A percentile compares a stretch with the other conserved stretches of the same genome.
These are phyloP conservation scores for Medicago lupulina DNA, from an alignment of 306 rosid species.

Conservation along the genomic window DNA sequence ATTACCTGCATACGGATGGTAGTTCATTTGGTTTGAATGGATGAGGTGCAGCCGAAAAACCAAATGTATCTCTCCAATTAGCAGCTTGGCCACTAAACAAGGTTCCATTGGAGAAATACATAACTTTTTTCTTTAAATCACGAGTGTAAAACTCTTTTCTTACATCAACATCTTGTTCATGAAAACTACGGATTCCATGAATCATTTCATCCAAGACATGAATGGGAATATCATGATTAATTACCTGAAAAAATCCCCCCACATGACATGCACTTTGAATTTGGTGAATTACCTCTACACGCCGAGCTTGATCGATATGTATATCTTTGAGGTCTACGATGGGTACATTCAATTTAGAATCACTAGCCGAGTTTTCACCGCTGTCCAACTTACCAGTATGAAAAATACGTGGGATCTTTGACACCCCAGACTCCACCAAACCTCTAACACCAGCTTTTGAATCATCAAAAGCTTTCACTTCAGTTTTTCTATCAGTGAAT, in stretches of 20 bases:
- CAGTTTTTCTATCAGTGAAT: background rate
- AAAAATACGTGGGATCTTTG: background rate
- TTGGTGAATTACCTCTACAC: slow-evolving; percentile 43
- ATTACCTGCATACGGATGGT: slow-evolving; percentile 50
- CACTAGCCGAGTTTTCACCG: background rate
- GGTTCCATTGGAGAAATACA: slow-evolving; percentile 53
- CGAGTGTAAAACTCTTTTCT: slow-evolving; percentile 40
- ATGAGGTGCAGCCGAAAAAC: slow-evolving; percentile 43
- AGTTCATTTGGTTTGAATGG: slow-evolving; percentile 46
- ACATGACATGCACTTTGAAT: slow-evolving; percentile 4
- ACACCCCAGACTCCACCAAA: background rate
- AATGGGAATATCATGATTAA: background rate
- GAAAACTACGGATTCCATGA: background rate
- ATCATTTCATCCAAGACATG: background rate
- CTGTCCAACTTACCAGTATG: background rate
- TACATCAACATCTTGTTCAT: slow-evolving; percentile 7
- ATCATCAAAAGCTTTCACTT: background rate
- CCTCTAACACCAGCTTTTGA: background rate
- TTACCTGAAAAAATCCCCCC: background rate
- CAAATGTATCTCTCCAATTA: slow-evolving; percentile 22
- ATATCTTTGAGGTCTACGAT: background rate
- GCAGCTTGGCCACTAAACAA: slow-evolving; percentile 47
- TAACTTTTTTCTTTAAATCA: slow-evolving; percentile 27
- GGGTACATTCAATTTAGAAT: background rate
- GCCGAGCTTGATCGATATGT: background rate